Base-by-base conservation (phyloP, 768 basidiomycete species). In the Clavaria fumosa region DNA sequence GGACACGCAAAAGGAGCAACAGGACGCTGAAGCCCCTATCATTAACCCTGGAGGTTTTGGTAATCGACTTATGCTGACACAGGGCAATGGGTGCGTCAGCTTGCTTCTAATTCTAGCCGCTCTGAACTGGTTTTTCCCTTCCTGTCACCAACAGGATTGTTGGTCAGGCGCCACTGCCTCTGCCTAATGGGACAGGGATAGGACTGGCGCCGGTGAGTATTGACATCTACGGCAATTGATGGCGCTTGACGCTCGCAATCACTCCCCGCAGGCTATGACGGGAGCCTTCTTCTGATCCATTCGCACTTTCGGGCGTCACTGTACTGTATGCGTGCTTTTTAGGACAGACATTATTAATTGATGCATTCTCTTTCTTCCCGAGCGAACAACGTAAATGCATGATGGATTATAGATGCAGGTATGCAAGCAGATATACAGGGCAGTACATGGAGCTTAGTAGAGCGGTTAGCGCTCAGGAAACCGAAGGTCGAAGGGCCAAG, bases 1-100 rank as follows among this genome's bases (percentile, higher is more conserved):
- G 59, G 82, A 90, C 23, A 69, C 66, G 19, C 75, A 79, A 54
- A 93, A 95, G 62, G 89, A 93, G 63, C 70, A 86, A 54, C 76
- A 75, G 34, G 90, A 93, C 49, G 72, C 85, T 9, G 77, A 85
- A 40, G 74, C 75, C 37, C 80, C 82, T 4, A 85, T 93, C 47
- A 85, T 93, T 60, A 89, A 88, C 53, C 83, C 85, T 39, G 82
- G 78, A 24, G 69, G 69, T 31, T 67, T 75, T 42, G 67, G 75
- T 20, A 64, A 59, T 40, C 63, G 65, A 34, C 54, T 78, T 19
- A 59, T 84, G 48, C 62, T 88, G 39, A 88, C 84, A 21, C 80
- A 83, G 47, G 81, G 79, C 59, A 77, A 67, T 45, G 75, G 55
- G 14, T 37, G 3, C 21, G 31, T 42, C 41, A 7, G 11, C n/a